Conservation (phyloP, 1,284 basidiomycete species). For the Takashimella koratensis region DNA sequence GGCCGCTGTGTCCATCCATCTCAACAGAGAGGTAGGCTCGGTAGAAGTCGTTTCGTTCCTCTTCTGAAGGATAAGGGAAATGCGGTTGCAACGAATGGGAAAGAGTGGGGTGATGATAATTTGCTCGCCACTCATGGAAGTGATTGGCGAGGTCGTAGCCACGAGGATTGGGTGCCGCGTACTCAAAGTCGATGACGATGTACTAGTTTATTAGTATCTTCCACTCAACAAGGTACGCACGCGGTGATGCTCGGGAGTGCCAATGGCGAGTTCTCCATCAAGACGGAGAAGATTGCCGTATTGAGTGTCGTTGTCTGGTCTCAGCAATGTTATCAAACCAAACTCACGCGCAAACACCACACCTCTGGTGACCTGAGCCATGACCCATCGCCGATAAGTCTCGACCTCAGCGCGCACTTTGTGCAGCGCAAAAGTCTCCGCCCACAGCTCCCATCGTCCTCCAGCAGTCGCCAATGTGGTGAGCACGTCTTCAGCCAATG, state of each 20-base stretch:
- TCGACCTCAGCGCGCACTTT: conserved; percentile 40
- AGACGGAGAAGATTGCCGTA: conserved; percentile 85
- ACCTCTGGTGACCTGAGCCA: conserved; percentile 29
- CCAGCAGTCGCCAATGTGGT: conserved; percentile 24
- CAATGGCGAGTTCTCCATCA: conserved; percentile 55
- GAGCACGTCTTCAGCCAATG: conserved; percentile 34
- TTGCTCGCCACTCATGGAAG: conserved; percentile 90
- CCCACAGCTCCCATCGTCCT: conserved; percentile 40
- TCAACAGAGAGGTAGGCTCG: conserved; percentile 63
- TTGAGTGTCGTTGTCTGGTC: conserved; percentile 84
- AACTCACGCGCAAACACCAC: conserved; percentile 48
- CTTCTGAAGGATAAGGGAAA: conserved; percentile 66
- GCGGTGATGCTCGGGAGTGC: conserved; percentile 47
- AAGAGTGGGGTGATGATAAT: conserved; percentile 67
- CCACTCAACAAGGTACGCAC: conserved; percentile 20
- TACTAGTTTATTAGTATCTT: conserved; percentile 60
- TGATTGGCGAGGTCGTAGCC: conserved; percentile 94
- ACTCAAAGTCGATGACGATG: conserved; percentile 94
- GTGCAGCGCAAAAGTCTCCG: conserved; percentile 41
- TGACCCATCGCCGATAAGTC: conserved; percentile 41
- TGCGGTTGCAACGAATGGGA: conserved; percentile 70
- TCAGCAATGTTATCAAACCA: conserved; percentile 2
- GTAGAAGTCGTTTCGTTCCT: conserved; percentile 77
- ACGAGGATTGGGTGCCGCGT: conserved; percentile 80
- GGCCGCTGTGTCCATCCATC: conserved; percentile 27